Percentiles rank a stretch among this genome's conserved stretches.
Evolutionary conservation across 2,329 filamentous ascomycete genomes (phyloP).

Genomic region (Alternaria dauci): DNA sequence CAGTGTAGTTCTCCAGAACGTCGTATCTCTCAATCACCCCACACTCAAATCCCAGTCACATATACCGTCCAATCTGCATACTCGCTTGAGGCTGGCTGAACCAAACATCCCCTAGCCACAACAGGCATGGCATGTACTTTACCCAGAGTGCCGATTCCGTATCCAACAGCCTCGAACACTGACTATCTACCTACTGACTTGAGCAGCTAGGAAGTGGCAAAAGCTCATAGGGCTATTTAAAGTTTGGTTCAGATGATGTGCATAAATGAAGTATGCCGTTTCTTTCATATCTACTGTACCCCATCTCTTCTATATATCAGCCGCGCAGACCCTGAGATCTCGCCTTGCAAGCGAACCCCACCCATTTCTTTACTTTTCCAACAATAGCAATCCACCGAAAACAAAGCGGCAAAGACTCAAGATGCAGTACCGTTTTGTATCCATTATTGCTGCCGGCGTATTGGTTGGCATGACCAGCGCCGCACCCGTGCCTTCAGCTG

Average conservation of each 20-base stretch:
- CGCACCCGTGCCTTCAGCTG: conserved; percentile 33
- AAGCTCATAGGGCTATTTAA: neutral
- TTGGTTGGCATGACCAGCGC: conserved; percentile 32
- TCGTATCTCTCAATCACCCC: conserved; percentile 14
- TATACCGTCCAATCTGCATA: conserved; percentile 5
- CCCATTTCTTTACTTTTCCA: neutral
- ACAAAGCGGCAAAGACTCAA: neutral
- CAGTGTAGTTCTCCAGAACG: neutral
- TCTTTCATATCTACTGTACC: conserved; percentile 5
- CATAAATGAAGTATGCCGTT: conserved; percentile 21
- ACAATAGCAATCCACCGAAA: neutral
- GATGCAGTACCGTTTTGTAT: conserved; percentile 43
- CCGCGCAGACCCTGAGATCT: conserved; percentile 4
- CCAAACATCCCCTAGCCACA: conserved; percentile 9
- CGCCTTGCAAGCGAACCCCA: conserved; percentile 3
- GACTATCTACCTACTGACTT: neutral
- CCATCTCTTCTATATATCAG: neutral
- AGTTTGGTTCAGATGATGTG: conserved; percentile 13
- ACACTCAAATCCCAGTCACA: conserved; percentile 12
- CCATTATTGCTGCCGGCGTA: conserved; percentile 35
- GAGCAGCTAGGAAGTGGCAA: conserved; percentile 15
- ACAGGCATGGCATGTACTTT: conserved; percentile 19
- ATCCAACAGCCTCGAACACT: conserved; percentile 24
- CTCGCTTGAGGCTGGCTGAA: conserved; percentile 11
- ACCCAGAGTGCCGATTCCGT: conserved; percentile 28